A percentile compares a stretch with the other conserved stretches of the same genome.
Evolutionary conservation across 345 rosid genomes (phyloP).

Genomic region (Arabis alpina): DNA sequence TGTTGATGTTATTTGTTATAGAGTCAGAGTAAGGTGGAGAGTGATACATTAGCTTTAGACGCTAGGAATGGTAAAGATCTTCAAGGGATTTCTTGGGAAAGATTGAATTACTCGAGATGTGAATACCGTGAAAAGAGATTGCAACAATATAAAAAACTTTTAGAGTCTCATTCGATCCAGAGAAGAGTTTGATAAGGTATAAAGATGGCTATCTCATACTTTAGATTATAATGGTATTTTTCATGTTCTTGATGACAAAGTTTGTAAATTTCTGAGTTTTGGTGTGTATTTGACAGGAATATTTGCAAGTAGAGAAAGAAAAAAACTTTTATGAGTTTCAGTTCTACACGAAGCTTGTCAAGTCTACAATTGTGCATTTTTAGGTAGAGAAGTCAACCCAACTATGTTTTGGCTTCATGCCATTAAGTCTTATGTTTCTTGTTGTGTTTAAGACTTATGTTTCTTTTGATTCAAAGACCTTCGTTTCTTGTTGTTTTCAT

Average conservation of each 20-base stretch:
- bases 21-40: constrained; percentile 56
- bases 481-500: too few species aligned
- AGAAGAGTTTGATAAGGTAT: constrained; percentile 61
- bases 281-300: constrained; percentile 52
- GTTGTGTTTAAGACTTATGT: too few species aligned
- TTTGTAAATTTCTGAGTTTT: neutral
- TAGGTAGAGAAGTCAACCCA: constrained; percentile 62
- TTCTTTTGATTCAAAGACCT: too few species aligned
- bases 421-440: too few species aligned
- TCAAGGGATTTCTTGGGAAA: constrained; percentile 96
- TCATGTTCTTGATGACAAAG: too few species aligned
- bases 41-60: constrained; percentile 79
- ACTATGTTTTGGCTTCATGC: neutral
- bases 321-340: constrained; percentile 74
- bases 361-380: constrained; percentile 87
- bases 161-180: constrained; percentile 65
- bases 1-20: neutral
- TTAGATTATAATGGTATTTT: too few species aligned
- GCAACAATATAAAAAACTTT: constrained; percentile 71
- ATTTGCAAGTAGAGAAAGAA: constrained; percentile 75
- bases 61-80: constrained; percentile 90
- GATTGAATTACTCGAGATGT: constrained; percentile 72
- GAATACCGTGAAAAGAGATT: constrained; percentile 70
- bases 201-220: too few species aligned
- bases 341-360: constrained; percentile 88